These are phyloP conservation scores for Geranium brycei DNA, from an alignment of 345 rosid genomes.

Conservation along the genomic window DNA sequence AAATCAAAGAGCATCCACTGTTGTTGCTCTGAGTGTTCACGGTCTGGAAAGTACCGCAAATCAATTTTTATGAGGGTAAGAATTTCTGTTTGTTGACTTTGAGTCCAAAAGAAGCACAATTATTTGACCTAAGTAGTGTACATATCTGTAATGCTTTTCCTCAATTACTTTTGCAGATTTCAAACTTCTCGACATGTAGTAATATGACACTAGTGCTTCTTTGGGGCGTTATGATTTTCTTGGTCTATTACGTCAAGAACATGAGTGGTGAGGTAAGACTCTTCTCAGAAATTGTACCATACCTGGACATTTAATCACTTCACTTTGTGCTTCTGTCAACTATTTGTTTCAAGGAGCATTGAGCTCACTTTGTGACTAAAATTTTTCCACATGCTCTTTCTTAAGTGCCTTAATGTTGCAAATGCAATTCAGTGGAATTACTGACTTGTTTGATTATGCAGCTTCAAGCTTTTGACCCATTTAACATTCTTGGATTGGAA, in stretches of 20 bases:
- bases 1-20: constrained; percentile 70
- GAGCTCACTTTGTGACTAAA: not conserved
- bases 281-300: not conserved
- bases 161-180: constrained; percentile 44
- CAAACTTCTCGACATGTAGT: constrained; percentile 85
- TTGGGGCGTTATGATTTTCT: constrained; percentile 78
- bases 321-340: not conserved
- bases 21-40: constrained; percentile 63
- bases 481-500: constrained; percentile 64
- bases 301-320: not conserved
- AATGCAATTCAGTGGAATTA: constrained; percentile 1
- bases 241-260: constrained; percentile 73
- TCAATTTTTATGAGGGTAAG: constrained; percentile 70
- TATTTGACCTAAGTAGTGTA: not conserved
- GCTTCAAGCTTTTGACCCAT: constrained; percentile 89
- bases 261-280: constrained; percentile 67
- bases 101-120: not conserved
- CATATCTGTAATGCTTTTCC: not conserved
- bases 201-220: constrained; percentile 76
- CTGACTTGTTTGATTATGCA: constrained; percentile 19
- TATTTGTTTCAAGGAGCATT: not conserved
- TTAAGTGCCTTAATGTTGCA: not conserved
- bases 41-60: constrained; percentile 80
- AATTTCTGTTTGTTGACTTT: not conserved
- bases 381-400: not conserved